A percentile compares a stretch with the other conserved stretches of the same genome.
Conservation (phyloP, 2,329 filamentous ascomycete species). For the Domatiomyces catenatus region DNA sequence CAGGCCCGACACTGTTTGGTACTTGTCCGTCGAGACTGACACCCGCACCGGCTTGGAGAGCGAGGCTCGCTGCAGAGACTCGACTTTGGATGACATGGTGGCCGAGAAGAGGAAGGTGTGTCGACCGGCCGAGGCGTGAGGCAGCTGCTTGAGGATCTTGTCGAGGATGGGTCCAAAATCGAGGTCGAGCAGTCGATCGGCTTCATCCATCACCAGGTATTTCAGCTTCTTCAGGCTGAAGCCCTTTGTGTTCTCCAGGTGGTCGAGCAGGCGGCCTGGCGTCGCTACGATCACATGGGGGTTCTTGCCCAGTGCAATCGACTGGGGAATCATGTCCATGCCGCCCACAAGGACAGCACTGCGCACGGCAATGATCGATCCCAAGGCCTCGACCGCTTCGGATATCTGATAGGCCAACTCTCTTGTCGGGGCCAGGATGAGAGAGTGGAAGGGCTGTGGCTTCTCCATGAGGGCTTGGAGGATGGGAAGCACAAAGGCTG, state of each 20-base stretch:
- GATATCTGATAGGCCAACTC: slow-evolving; percentile 88
- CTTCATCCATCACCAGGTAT: slow-evolving; percentile 90
- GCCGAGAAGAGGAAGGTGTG: slow-evolving; percentile 84
- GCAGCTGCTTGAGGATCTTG: slow-evolving; percentile 81
- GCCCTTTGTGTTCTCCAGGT: slow-evolving; percentile 91
- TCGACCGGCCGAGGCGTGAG: slow-evolving; percentile 44
- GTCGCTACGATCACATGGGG: slow-evolving; percentile 90
- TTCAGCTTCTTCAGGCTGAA: slow-evolving; percentile 71
- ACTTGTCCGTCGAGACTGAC: slow-evolving; percentile 65
- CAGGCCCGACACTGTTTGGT: slow-evolving; percentile 81
- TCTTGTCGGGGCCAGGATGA: slow-evolving; percentile 81
- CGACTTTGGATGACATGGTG: slow-evolving; percentile 86
- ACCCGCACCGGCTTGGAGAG: slow-evolving; percentile 72
- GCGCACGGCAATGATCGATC: slow-evolving; percentile 72
- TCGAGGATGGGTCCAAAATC: slow-evolving; percentile 88
- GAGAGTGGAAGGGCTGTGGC: slow-evolving; percentile 70
- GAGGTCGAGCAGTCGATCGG: slow-evolving; percentile 78
- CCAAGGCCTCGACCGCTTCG: slow-evolving; percentile 73
- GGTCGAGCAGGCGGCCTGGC: slow-evolving; percentile 74
- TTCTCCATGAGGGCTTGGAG: slow-evolving; percentile 80
- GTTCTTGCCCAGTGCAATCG: slow-evolving; percentile 85
- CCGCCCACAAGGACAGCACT: slow-evolving; percentile 80
- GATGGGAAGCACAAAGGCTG: slow-evolving; percentile 84
- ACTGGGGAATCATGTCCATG: slow-evolving; percentile 86
- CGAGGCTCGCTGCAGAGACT: slow-evolving; percentile 78